phyloP scores from a whole-genome alignment of 331 rosid species.

The Quercus lobata region DNA sequence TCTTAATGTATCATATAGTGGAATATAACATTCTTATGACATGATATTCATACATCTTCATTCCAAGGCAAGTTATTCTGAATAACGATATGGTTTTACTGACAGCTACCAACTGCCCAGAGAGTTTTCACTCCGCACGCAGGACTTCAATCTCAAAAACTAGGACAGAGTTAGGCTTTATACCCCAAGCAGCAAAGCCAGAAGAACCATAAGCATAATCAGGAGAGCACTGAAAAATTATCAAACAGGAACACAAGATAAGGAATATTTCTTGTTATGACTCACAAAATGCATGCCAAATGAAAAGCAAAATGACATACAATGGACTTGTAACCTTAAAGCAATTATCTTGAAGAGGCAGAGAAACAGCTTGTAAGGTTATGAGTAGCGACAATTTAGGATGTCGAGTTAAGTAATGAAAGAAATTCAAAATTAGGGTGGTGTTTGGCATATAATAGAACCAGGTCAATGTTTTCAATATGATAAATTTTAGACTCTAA shows the following conservation, averaged over 20 bases:
- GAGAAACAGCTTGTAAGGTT: not conserved
- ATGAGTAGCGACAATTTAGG: not conserved
- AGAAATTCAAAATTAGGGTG: not conserved
- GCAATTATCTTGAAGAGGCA: not conserved
- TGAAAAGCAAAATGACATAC: not conserved
- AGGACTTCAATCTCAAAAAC: slow-evolving; percentile 89
- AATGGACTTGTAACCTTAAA: not conserved
- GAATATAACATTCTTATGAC: not conserved
- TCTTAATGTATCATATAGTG: not conserved
- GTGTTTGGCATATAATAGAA: too few relatives aligned
- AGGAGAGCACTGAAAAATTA: slow-evolving; percentile 84
- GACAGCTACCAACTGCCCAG: not conserved
- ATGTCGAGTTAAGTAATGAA: not conserved
- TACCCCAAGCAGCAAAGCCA: slow-evolving; percentile 93
- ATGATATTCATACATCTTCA: not conserved
- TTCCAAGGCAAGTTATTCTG: not conserved
- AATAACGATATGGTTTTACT: not conserved
- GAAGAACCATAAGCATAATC: slow-evolving; percentile 87
- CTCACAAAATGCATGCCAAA: not conserved
- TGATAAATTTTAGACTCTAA: too few relatives aligned
- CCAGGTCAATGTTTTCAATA: too few relatives aligned
- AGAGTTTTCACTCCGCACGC: slow-evolving; percentile 32
- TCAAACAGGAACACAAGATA: not conserved
- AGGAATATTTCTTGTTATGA: not conserved
- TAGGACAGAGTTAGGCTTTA: slow-evolving; percentile 70